Conservation (phyloP, 208 protist genomes). For the Wallacemonas sp. region DNA sequence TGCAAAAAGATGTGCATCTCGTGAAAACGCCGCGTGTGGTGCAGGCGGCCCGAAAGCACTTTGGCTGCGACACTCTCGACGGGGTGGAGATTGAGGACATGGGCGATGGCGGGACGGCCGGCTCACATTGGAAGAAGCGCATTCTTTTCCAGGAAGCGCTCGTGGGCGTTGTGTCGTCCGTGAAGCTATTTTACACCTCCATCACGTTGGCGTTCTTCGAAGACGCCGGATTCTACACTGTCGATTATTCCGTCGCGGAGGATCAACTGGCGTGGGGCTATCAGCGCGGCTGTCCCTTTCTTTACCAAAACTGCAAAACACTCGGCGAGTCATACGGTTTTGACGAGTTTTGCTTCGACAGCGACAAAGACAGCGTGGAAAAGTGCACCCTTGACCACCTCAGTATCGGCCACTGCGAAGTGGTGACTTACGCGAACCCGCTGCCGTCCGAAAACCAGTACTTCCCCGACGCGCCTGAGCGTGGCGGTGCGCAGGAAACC, state of each 20-base stretch:
- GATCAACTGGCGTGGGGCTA: constrained; percentile 41
- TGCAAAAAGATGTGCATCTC: constrained; percentile 30
- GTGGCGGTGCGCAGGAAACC: constrained; percentile 30
- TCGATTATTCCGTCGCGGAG: constrained; percentile 48
- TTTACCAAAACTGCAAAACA: constrained; percentile 46
- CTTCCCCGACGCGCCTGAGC: constrained; percentile 20
- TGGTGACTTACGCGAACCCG: constrained; percentile 18
- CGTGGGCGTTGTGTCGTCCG: constrained; percentile 37
- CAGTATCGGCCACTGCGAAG: constrained; percentile 34
- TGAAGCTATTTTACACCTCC: constrained; percentile 37
- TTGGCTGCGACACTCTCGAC: constrained; percentile 47
- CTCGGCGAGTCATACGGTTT: constrained; percentile 8
- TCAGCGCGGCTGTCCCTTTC: constrained; percentile 44
- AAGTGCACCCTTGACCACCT: constrained; percentile 41
- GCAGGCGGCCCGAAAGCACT: constrained; percentile 39
- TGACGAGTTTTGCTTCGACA: constrained; percentile 57
- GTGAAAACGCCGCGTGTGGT: constrained; percentile 46
- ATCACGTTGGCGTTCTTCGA: constrained; percentile 64
- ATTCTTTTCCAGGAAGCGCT: constrained; percentile 58
- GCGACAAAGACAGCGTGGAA: not conserved
- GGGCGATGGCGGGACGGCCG: constrained; percentile 42
- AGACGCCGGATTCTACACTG: constrained; percentile 51
- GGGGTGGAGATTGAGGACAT: constrained; percentile 63
- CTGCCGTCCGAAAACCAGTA: constrained; percentile 41
- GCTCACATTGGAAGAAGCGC: constrained; percentile 68